These are phyloP conservation scores for Colletotrichum kahawae DNA, from an alignment of 2,329 filamentous ascomycete genomes.

Conservation along the genomic window DNA sequence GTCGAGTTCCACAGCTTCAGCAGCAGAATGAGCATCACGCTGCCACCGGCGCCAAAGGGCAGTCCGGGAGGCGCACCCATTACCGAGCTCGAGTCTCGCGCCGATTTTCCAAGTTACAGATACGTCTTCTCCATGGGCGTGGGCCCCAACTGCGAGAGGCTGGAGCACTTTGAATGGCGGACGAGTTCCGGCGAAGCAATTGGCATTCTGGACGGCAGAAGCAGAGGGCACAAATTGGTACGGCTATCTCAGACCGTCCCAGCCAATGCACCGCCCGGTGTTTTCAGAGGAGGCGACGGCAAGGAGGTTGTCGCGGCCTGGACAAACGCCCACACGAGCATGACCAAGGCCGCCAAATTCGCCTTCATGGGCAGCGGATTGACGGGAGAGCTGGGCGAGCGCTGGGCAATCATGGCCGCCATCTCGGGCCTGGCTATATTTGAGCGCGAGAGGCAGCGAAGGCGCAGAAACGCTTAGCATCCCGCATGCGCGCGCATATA, in stretches of 20 bases:
- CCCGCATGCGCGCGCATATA: neutral
- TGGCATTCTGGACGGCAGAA: constrained; percentile 32
- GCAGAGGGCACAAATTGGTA: constrained; percentile 46
- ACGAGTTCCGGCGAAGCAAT: constrained; percentile 40
- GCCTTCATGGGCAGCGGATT: constrained; percentile 43
- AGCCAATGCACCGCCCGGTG: neutral
- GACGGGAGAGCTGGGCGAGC: constrained; percentile 42
- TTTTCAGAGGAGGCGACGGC: constrained; percentile 33
- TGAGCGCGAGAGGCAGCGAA: constrained; percentile 11
- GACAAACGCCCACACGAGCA: constrained; percentile 34
- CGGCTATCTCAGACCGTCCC: constrained; percentile 29
- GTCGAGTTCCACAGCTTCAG: constrained; percentile 18
- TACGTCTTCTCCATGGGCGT: constrained; percentile 41
- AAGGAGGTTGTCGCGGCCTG: constrained; percentile 49
- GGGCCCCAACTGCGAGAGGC: constrained; percentile 6
- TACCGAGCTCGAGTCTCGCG: neutral
- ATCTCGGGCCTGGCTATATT: constrained; percentile 30
- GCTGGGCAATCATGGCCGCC: constrained; percentile 49
- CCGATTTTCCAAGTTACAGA: constrained; percentile 18
- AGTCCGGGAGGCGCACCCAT: constrained; percentile 10
- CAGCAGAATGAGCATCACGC: constrained; percentile 11
- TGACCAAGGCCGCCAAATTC: constrained; percentile 41
- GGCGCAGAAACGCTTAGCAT: neutral
- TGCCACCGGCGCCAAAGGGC: constrained; percentile 6
- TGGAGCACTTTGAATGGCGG: constrained; percentile 50